These are phyloP conservation scores for Fusarium sp. DNA, from an alignment of 2,329 filamentous ascomycete species.

Conservation along the genomic window DNA sequence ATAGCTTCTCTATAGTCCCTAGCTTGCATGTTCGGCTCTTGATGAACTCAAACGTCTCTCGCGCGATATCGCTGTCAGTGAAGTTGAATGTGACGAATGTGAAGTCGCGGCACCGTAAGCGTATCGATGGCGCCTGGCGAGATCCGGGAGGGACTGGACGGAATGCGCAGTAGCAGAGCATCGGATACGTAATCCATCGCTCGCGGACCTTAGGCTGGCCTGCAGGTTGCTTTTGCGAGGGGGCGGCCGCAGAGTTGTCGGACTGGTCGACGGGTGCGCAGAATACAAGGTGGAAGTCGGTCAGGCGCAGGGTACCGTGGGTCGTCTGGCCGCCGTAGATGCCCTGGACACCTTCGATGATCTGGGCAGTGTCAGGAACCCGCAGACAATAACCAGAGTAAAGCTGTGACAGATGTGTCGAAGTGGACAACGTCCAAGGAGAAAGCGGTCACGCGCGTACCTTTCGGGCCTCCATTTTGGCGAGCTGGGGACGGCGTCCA, in stretches of 20 bases:
- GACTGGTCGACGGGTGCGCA: slow-evolving; percentile 59
- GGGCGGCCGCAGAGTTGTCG: slow-evolving; percentile 29
- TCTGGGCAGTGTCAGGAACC: slow-evolving; percentile 52
- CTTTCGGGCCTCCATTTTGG: slow-evolving; percentile 61
- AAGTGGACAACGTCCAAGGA: slow-evolving; percentile 1
- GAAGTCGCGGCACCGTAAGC: slow-evolving; percentile 93
- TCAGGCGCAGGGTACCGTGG: slow-evolving; percentile 72
- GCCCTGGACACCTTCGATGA: slow-evolving; percentile 73
- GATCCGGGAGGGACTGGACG: slow-evolving; percentile 80
- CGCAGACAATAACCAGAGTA: not conserved
- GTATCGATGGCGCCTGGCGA: slow-evolving; percentile 83
- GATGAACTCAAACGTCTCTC: slow-evolving; percentile 91
- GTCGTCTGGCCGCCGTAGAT: slow-evolving; percentile 72
- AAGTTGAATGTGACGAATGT: slow-evolving; percentile 95
- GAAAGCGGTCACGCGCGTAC: slow-evolving; percentile 46
- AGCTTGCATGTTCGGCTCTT: slow-evolving; percentile 85
- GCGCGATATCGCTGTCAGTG: slow-evolving; percentile 78
- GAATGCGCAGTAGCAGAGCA: slow-evolving; percentile 86
- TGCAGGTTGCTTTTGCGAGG: slow-evolving; percentile 34
- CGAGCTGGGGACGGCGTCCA: slow-evolving; percentile 11
- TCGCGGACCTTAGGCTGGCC: slow-evolving; percentile 67
- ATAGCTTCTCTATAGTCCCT: slow-evolving; percentile 87
- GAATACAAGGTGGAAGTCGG: slow-evolving; percentile 74
- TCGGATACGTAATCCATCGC: slow-evolving; percentile 95
- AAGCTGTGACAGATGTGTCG: not conserved